Conservation (phyloP, 2,329 filamentous ascomycete genomes). For the Coniochaeta sp. region DNA sequence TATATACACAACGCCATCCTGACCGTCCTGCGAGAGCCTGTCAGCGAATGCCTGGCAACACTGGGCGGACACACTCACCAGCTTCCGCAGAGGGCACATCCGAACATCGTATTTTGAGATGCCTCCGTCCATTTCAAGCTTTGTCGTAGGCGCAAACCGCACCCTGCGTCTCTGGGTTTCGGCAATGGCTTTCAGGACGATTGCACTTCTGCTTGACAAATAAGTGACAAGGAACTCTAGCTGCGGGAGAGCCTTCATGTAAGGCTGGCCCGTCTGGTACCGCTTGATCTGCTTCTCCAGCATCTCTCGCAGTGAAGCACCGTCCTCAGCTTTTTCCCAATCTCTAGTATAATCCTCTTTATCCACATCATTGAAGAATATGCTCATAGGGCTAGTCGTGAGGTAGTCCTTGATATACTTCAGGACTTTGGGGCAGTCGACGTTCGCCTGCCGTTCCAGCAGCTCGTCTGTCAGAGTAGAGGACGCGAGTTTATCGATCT, state of each 20-base stretch:
- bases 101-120: conserved; percentile 48
- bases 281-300: conserved; percentile 42
- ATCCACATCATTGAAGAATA: conserved; percentile 48
- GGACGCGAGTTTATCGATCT: conserved; percentile 71
- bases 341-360: conserved; percentile 43
- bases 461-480: conserved; percentile 62
- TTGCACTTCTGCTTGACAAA: conserved; percentile 49
- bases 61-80: conserved; percentile 22
- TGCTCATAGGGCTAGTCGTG: conserved; percentile 54
- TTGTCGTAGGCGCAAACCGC: conserved; percentile 51
- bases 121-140: conserved; percentile 34
- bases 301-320: conserved; percentile 36
- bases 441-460: conserved; percentile 66
- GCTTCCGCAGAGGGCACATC: conserved; percentile 35
- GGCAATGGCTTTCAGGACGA: conserved; percentile 60
- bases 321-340: conserved; percentile 35
- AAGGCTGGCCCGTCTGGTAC: conserved; percentile 34
- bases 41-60: not conserved
- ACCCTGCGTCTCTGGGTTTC: conserved; percentile 63
- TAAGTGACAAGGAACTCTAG: conserved; percentile 58
- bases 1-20: conserved; percentile 23
- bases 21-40: not conserved
- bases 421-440: conserved; percentile 67
- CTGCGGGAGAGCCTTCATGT: conserved; percentile 47
- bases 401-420: conserved; percentile 71